Conservation (phyloP, 345 rosid species). For the Lepidium aucheri region DNA sequence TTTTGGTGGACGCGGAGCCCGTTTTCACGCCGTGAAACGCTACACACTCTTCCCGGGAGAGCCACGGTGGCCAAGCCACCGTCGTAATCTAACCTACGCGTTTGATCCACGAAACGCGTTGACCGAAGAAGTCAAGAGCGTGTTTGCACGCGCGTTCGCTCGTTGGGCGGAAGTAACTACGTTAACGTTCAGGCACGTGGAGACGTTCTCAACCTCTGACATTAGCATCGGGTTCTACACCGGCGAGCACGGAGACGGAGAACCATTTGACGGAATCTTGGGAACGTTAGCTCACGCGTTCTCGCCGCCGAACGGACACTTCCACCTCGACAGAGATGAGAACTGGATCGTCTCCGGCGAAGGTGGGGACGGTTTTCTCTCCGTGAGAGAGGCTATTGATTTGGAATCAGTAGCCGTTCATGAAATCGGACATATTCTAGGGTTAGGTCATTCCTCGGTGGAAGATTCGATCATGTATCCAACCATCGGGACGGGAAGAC, state of each 20-base stretch:
- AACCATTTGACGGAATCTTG: constrained; percentile 69
- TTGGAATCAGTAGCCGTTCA: constrained; percentile 88
- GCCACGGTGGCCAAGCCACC: constrained; percentile 58
- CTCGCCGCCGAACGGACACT: constrained; percentile 66
- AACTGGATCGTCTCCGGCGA: constrained; percentile 54
- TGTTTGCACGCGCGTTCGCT: constrained; percentile 63
- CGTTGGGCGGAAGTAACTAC: constrained; percentile 69
- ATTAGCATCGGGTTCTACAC: constrained; percentile 56
- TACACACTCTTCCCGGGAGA: constrained; percentile 60
- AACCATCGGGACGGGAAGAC: constrained; percentile 49
- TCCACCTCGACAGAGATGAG: constrained; percentile 71
- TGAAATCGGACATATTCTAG: constrained; percentile 88
- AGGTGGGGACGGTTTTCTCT: constrained; percentile 1
- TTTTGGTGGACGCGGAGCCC: constrained; percentile 3
- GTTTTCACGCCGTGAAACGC: constrained; percentile 48
- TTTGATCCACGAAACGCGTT: constrained; percentile 41
- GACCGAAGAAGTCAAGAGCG: constrained; percentile 40
- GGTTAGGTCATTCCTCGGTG: constrained; percentile 83
- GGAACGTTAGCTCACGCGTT: constrained; percentile 92
- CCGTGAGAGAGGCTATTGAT: constrained; percentile 40
- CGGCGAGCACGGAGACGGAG: constrained; percentile 91
- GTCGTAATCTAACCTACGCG: constrained; percentile 49
- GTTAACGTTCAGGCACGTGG: constrained; percentile 48
- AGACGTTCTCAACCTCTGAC: constrained; percentile 34
- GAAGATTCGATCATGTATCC: constrained; percentile 81